phyloP scores from a whole-genome alignment of 192 early-diverging fungal species.

The Linnemannia schmuckeri region DNA sequence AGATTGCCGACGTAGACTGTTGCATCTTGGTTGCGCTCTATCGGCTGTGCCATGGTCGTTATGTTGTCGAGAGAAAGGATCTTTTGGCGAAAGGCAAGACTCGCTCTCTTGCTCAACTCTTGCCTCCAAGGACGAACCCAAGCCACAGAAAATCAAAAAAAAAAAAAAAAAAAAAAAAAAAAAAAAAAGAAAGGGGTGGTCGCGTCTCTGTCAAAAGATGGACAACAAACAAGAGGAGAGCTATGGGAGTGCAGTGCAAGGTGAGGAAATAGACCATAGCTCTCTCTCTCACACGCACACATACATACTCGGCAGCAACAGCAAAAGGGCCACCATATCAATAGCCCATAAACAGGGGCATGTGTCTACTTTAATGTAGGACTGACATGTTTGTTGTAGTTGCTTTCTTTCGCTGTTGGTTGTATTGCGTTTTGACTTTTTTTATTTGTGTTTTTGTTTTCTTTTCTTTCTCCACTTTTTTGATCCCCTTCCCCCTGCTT shows the following conservation, averaged over 20 bases:
- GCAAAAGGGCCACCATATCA: background rate
- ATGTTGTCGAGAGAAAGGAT: background rate
- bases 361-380: no score
- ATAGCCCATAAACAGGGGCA: no score
- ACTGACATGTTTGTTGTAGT: background rate
- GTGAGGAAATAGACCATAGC: background rate
- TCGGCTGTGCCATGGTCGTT: conserved; percentile 49
- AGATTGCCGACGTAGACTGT: conserved; percentile 98
- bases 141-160: background rate
- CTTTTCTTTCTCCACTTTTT: background rate
- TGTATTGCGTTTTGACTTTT: background rate
- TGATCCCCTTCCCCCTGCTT: background rate
- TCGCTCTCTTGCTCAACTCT: background rate
- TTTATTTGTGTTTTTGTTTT: background rate
- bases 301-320: background rate
- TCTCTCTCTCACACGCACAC: background rate
- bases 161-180: no score
- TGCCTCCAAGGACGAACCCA: background rate
- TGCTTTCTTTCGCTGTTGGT: background rate
- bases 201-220: background rate
- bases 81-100: background rate
- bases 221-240: background rate
- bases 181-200: no score
- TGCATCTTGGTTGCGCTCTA: conserved; percentile 97
- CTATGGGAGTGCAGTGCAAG: background rate